Evolutionary conservation across 2,329 filamentous ascomycete species (phyloP), one percentile per base, ranked within the genome.

Genomic region (Phaeosphaeriaceae sp.): DNA sequence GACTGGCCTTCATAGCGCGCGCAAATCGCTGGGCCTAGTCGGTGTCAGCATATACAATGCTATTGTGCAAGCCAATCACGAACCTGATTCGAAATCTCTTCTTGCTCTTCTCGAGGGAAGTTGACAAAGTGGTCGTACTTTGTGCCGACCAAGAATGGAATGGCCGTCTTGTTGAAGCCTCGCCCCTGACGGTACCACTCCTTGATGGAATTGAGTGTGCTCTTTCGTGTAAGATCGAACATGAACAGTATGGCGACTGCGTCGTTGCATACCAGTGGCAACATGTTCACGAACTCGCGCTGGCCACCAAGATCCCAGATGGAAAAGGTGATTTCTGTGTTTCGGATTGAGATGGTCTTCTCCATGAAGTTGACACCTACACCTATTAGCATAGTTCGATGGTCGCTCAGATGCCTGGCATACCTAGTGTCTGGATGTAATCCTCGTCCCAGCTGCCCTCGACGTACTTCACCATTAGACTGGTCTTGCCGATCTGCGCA

Each of bases 91-190:
- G 93, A 97, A 63, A 99, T 99, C 80, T 99, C 95, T 78, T 99
- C 95, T 78, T 99, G 95, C 75, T 99, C 95, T 77, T 98, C 94
- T 44, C 92, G 87, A 0, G 95, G 94, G 74, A 99, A 97, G 81
- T 98, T 99, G 80, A 99, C 94, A 82, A 99, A 99, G 76, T 98
- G 95, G 74, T 99, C 95, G 78, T 98, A 99, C 80, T 99, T 99
- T 35, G 95, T 99, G 60, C 95, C 95, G 19, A 99, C 92, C 23
- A 99, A 81, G 74, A 99, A 97, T 0, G 95, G 95, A 68, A 99
- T 99, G n/a, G 95, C 95, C 15, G 95, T 99, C 85, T 99, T 99
- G 85, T 99, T 99, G 85, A 99, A 99, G 23, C 95, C 95, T 65
- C 95, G 88, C 49, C 95, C 95, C 80, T 99, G 95, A 55, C 95